Evolutionary conservation across 192 early-diverging fungal genomes (phyloP).

Genomic region (Rhizoclosmatium sp.): DNA sequence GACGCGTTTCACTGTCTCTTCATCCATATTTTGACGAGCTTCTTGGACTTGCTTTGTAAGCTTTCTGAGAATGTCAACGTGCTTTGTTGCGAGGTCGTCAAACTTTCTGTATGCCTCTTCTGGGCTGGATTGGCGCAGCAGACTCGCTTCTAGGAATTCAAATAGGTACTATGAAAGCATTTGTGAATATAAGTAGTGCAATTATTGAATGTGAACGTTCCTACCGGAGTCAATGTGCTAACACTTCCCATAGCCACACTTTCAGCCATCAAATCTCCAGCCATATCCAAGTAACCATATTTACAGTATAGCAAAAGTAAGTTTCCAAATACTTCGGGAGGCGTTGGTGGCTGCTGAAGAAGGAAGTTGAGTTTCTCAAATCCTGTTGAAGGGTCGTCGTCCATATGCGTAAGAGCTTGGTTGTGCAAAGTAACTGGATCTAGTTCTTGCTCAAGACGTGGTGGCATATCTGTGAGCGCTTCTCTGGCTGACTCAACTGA

Average conservation of each 20-base stretch:
- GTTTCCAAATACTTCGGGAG: slow-evolving; percentile 70
- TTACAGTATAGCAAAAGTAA: slow-evolving; percentile 67
- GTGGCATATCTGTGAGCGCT: slow-evolving; percentile 74
- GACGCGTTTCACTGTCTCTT: slow-evolving; percentile 62
- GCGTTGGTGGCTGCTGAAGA: slow-evolving; percentile 61
- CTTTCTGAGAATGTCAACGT: slow-evolving; percentile 64
- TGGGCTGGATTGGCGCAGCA: slow-evolving; percentile 62
- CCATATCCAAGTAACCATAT: slow-evolving; percentile 65
- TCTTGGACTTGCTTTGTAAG: slow-evolving; percentile 69
- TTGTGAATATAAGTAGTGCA: not conserved
- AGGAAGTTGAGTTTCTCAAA: slow-evolving; percentile 71
- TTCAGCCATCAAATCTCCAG: slow-evolving; percentile 69
- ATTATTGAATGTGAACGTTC: not conserved
- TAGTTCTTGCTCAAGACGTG: slow-evolving; percentile 65
- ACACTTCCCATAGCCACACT: slow-evolving; percentile 39
- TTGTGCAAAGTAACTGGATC: slow-evolving; percentile 73
- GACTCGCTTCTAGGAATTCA: slow-evolving; percentile 64
- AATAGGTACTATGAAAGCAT: slow-evolving; percentile 53
- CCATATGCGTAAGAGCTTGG: slow-evolving; percentile 70
- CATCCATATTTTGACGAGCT: slow-evolving; percentile 64
- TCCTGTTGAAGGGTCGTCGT: slow-evolving; percentile 63
- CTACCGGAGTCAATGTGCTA: slow-evolving; percentile 29
- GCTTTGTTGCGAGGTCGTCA: slow-evolving; percentile 65
- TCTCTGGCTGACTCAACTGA: slow-evolving; percentile 66
- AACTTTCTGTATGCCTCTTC: slow-evolving; percentile 71